A percentile compares a stretch with the other conserved stretches of the same genome.
Evolutionary conservation across 164 flowering plant genomes (phyloP).

Genomic region (Protea cynaroides): DNA sequence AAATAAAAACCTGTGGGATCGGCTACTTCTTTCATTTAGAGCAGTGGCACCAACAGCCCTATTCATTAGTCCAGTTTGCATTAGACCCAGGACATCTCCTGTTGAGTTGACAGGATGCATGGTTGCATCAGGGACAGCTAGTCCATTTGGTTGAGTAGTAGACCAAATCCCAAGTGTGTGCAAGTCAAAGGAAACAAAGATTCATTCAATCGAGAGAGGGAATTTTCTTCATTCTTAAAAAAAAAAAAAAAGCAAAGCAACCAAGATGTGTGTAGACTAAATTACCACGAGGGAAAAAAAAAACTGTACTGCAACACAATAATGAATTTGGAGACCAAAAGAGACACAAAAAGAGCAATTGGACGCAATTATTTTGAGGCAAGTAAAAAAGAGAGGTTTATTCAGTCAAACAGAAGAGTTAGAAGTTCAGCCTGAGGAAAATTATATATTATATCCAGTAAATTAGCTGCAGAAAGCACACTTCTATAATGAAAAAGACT

Average conservation of each 20-base stretch:
- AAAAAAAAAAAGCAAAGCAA: not conserved
- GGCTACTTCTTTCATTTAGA: conserved; percentile 13
- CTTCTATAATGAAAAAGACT: not conserved
- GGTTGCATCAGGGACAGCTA: conserved; percentile 60
- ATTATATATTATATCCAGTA: too few relatives aligned
- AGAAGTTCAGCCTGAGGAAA: too few relatives aligned
- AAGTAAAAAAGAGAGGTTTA: too few relatives aligned
- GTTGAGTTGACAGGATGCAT: conserved; percentile 6
- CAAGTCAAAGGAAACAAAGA: conserved; percentile 39
- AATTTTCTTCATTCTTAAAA: not conserved
- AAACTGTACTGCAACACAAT: too few relatives aligned
- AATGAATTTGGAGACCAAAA: too few relatives aligned
- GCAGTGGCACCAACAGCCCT: conserved; percentile 10
- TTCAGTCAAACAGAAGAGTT: too few relatives aligned
- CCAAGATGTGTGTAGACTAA: too few relatives aligned
- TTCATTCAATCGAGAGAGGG: not conserved
- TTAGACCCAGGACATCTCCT: conserved; percentile 1
- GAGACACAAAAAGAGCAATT: too few relatives aligned
- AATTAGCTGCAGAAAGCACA: not conserved
- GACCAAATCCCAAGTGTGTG: conserved; percentile 73
- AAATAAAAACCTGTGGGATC: conserved; percentile 9
- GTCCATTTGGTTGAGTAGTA: conserved; percentile 56
- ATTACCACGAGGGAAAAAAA: too few relatives aligned
- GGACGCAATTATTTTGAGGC: too few relatives aligned
- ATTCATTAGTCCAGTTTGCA: conserved; percentile 1